Evolutionary conservation across 2,329 filamentous ascomycete genomes (phyloP).

Genomic region (Aureobasidium namibiae): DNA sequence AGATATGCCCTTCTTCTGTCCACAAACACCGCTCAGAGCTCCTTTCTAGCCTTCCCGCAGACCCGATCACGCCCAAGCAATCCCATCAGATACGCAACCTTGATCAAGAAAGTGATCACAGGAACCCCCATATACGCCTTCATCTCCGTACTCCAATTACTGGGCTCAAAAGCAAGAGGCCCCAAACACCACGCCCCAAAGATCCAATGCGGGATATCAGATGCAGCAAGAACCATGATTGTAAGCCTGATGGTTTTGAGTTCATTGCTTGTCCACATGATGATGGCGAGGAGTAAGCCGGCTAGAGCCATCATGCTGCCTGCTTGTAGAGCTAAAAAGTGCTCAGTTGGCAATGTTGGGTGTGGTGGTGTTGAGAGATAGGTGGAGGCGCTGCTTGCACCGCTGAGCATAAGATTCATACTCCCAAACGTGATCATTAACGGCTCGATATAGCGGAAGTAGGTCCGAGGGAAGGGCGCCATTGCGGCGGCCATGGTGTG

Average conservation of each 20-base stretch:
- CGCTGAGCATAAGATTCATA: not conserved
- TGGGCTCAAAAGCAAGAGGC: not conserved
- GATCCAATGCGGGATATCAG: constrained; percentile 5
- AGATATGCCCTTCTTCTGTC: not conserved
- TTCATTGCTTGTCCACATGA: constrained; percentile 7
- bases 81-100: constrained; percentile 3
- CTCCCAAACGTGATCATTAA: constrained; percentile 6
- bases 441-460: constrained; percentile 4
- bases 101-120: not conserved
- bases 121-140: constrained; percentile 6
- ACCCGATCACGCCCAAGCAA: not conserved
- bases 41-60: not conserved
- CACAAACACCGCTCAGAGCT: not conserved
- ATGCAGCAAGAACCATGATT: constrained; percentile 3
- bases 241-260: constrained; percentile 1
- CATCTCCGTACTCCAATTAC: constrained; percentile 6
- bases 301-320: constrained; percentile 4
- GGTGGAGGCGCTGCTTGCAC: not conserved
- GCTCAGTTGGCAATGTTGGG: not conserved
- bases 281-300: not conserved
- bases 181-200: constrained; percentile 3
- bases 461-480: not conserved
- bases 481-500: not conserved
- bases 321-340: constrained; percentile 3
- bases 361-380: constrained; percentile 3